Percentiles rank a stretch among this genome's conserved stretches.
Evolutionary conservation across 106 monocot genomes (phyloP).

Genomic region (Acorus calamus): DNA sequence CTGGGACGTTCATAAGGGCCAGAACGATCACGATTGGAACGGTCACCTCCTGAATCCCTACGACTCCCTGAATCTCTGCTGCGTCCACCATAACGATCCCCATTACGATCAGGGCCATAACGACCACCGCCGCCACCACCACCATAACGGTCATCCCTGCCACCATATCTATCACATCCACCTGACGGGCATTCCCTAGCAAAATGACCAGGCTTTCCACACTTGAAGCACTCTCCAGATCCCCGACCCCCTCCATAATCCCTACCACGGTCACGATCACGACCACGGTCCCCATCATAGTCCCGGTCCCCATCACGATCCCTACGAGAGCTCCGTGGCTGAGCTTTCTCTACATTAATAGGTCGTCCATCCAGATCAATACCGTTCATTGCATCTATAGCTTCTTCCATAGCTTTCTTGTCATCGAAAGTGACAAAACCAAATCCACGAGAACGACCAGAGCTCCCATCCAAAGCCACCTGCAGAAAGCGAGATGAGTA

Average conservation of each 20-base stretch:
- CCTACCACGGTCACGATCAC: conserved; percentile 38
- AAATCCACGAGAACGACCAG: conserved; percentile 92
- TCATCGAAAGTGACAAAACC: conserved; percentile 90
- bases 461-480: conserved; percentile 66
- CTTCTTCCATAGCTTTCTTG: conserved; percentile 83
- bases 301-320: conserved; percentile 34
- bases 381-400: conserved; percentile 96
- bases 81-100: conserved; percentile 50
- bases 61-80: conserved; percentile 45
- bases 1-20: conserved; percentile 88
- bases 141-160: conserved; percentile 51
- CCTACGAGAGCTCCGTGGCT: conserved; percentile 38
- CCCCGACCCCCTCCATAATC: conserved; percentile 41
- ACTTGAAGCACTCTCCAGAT: conserved; percentile 81
- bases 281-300: conserved; percentile 46
- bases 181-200: conserved; percentile 90
- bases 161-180: conserved; percentile 53
- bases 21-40: conserved; percentile 72
- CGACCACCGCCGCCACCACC: no score
- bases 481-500: conserved; percentile 6
- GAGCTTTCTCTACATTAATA: conserved; percentile 95
- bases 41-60: conserved; percentile 54
- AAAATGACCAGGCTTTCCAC: conserved; percentile 97
- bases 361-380: conserved; percentile 79
- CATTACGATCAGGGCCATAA: conserved; percentile 50